These are phyloP conservation scores for Fragosphaeria purpurea DNA, from an alignment of 2,329 filamentous ascomycete genomes.

Conservation along the genomic window DNA sequence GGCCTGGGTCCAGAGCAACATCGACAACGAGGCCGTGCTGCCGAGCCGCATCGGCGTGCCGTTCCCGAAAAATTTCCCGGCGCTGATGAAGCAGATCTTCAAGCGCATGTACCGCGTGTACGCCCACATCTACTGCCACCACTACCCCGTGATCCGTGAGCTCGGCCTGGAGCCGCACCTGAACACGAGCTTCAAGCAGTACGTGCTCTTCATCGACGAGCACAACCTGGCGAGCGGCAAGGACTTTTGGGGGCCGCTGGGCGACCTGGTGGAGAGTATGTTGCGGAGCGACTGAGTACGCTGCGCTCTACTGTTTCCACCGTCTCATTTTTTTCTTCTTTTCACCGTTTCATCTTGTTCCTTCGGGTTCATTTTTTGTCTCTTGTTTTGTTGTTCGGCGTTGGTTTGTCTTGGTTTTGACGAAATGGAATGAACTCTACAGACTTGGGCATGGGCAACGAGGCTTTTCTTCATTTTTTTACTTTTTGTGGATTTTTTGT, in stretches of 20 bases:
- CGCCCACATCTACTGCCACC: constrained; percentile 98
- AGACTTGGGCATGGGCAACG: no score
- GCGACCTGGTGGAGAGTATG: constrained; percentile 97
- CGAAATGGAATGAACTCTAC: no score
- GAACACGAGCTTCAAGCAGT: constrained; percentile 99
- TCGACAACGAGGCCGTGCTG: constrained; percentile 91
- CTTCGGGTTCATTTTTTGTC: no score
- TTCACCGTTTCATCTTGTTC: no score
- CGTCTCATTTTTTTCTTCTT: no score
- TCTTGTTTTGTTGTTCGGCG: no score
- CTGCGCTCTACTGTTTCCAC: no score
- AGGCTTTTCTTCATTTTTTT: no score
- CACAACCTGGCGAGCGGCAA: constrained; percentile 85
- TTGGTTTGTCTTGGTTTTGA: no score
- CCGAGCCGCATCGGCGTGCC: constrained; percentile 92
- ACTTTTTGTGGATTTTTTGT: background rate
- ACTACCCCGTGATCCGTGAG: constrained; percentile 93
- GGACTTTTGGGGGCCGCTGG: constrained; percentile 94
- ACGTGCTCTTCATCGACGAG: constrained; percentile 97
- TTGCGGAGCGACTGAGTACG: constrained; percentile 65
- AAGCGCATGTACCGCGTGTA: constrained; percentile 98
- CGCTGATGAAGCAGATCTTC: constrained; percentile 89
- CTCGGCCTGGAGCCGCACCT: constrained; percentile 92
- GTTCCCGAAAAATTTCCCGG: constrained; percentile 86
- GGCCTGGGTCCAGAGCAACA: constrained; percentile 89